Conservation (phyloP, 2,329 filamentous ascomycete species). For the Trichophyton mentagrophytes region DNA sequence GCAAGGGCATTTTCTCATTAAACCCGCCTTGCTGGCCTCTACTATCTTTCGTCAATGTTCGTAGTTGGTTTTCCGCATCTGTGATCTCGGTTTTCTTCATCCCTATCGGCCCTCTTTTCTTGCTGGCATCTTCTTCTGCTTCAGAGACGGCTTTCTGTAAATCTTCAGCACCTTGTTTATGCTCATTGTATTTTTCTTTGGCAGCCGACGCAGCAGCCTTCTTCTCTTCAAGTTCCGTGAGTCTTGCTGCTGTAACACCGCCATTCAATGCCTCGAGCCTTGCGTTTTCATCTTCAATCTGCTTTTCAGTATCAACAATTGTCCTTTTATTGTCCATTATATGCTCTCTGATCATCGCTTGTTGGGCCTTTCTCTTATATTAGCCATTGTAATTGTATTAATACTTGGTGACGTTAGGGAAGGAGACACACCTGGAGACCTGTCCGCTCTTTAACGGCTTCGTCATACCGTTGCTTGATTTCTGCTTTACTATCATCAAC, state of each 20-base stretch:
- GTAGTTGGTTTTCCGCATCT: slow-evolving; percentile 40
- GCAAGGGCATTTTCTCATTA: slow-evolving; percentile 45
- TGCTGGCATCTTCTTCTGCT: slow-evolving; percentile 23
- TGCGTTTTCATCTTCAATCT: slow-evolving; percentile 37
- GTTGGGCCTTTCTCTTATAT: slow-evolving; percentile 40
- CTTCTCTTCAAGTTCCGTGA: slow-evolving; percentile 47
- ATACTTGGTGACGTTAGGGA: background rate
- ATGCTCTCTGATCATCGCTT: slow-evolving; percentile 51
- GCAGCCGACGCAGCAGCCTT: slow-evolving; percentile 40
- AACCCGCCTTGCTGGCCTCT: slow-evolving; percentile 52
- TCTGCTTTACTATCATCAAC: slow-evolving; percentile 37
- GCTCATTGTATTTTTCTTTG: slow-evolving; percentile 29
- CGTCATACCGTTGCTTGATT: slow-evolving; percentile 41
- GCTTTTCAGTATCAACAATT: slow-evolving; percentile 30
- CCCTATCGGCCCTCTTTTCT: slow-evolving; percentile 16
- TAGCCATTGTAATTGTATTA: slow-evolving; percentile 5
- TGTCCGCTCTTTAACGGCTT: slow-evolving; percentile 42
- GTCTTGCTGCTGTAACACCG: slow-evolving; percentile 51
- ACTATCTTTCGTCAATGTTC: slow-evolving; percentile 44
- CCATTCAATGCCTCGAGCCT: slow-evolving; percentile 58
- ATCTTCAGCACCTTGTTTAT: slow-evolving; percentile 24
- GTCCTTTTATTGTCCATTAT: slow-evolving; percentile 41
- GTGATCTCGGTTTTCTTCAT: slow-evolving; percentile 44
- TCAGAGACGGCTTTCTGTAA: slow-evolving; percentile 26
- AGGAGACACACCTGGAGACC: slow-evolving; percentile 36